Evolutionary conservation across 768 basidiomycete species (phyloP).

Genomic region (Termitomyces sp.): DNA sequence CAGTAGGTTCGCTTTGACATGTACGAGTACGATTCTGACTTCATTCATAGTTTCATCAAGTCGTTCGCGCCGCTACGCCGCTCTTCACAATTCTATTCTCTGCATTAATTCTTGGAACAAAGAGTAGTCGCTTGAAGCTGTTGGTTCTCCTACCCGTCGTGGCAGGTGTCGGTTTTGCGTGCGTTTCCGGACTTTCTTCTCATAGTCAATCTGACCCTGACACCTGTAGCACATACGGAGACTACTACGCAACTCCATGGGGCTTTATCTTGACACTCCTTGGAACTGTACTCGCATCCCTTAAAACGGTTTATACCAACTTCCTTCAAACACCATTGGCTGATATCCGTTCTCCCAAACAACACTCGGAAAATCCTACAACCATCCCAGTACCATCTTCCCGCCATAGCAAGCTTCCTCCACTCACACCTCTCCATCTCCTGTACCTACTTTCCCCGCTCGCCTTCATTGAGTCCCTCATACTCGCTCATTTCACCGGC

Average conservation of each 20-base stretch:
- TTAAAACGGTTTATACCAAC: constrained; percentile 92
- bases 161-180: constrained; percentile 89
- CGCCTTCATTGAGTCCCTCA: constrained; percentile 82
- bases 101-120: constrained; percentile 55
- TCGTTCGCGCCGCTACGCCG: constrained; percentile 88
- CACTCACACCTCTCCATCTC: constrained; percentile 66
- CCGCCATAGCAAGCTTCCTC: constrained; percentile 15
- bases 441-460: constrained; percentile 88
- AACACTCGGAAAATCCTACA: background rate
- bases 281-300: constrained; percentile 86
- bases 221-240: constrained; percentile 76
- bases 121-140: constrained; percentile 57
- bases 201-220: background rate
- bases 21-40: background rate
- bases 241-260: constrained; percentile 85
- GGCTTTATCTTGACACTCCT: constrained; percentile 86
- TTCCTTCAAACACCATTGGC: constrained; percentile 51
- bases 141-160: constrained; percentile 81
- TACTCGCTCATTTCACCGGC: constrained; percentile 73
- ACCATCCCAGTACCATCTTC: background rate
- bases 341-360: background rate
- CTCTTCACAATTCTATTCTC: constrained; percentile 87
- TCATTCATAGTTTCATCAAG: constrained; percentile 82
- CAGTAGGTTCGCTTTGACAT: constrained; percentile 45
- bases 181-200: constrained; percentile 20